Evolutionary conservation across 148 eudicot species (phyloP).

Genomic region (Chenopodium formosanum): DNA sequence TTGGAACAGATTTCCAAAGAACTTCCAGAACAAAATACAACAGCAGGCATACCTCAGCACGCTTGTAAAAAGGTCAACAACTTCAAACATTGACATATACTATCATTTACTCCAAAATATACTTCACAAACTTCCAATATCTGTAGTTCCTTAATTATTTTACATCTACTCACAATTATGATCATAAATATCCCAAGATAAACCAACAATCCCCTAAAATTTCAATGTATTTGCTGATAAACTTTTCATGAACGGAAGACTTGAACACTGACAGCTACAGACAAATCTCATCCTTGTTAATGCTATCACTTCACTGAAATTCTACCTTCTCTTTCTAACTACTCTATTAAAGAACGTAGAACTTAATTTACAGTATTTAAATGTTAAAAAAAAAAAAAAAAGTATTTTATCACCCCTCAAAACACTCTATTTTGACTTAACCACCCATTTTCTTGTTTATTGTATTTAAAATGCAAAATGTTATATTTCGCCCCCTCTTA

Average conservation of each 20-base stretch:
- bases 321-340: not conserved
- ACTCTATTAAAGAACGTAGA: not conserved
- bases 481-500: no score
- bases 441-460: no score
- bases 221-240: not conserved
- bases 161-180: not conserved
- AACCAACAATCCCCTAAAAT: not conserved
- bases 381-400: no score
- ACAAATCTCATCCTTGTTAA: not conserved
- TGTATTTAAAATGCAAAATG: no score
- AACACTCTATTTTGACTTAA: no score
- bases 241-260: no score
- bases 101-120: not conserved
- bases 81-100: not conserved
- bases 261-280: not conserved
- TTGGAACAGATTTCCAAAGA: not conserved
- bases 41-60: not conserved
- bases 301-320: not conserved
- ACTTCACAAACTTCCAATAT: not conserved
- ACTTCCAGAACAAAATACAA: not conserved
- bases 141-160: not conserved
- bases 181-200: not conserved
- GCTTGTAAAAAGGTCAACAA: not conserved
- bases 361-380: not conserved
- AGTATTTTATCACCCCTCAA: no score